These are phyloP conservation scores for Lentithecium fluviatile DNA, from an alignment of 495 filamentous ascomycete genomes.

Conservation along the genomic window DNA sequence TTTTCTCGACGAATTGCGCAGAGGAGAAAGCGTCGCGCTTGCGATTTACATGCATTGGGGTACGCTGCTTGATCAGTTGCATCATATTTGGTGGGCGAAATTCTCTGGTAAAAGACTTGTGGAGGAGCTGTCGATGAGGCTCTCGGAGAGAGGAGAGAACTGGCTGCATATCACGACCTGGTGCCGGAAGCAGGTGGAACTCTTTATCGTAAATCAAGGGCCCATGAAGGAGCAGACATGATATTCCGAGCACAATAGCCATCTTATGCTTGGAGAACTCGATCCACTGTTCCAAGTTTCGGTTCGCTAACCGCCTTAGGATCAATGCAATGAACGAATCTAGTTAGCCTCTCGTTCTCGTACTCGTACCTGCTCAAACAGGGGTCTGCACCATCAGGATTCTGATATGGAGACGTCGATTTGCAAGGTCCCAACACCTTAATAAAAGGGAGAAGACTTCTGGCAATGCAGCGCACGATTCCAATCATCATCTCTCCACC, in stretches of 20 bases:
- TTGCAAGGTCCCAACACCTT: neutral
- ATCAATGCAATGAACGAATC: neutral
- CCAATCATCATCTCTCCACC: neutral
- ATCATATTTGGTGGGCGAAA: conserved; percentile 6
- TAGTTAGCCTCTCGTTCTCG: conserved; percentile 15
- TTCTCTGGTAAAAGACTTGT: conserved; percentile 5
- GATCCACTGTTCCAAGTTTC: too few species aligned
- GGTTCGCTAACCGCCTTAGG: neutral
- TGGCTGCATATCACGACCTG: neutral
- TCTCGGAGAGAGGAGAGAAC: neutral
- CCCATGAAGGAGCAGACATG: neutral
- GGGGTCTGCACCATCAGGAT: too few species aligned
- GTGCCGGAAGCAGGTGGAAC: conserved; percentile 4
- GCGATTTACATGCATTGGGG: conserved; percentile 11
- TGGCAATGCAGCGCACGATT: too few species aligned
- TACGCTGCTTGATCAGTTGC: neutral
- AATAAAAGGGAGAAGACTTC: too few species aligned
- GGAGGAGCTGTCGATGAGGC: neutral
- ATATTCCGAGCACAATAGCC: too few species aligned
- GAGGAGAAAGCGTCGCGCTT: neutral
- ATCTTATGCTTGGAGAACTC: too few species aligned
- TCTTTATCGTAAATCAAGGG: neutral
- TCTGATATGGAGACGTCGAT: neutral
- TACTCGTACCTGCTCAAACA: neutral
- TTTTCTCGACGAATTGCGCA: conserved; percentile 1